Evolutionary conservation across 2,329 filamentous ascomycete species (phyloP).

Genomic region (Penicillium psychrosexuale): DNA sequence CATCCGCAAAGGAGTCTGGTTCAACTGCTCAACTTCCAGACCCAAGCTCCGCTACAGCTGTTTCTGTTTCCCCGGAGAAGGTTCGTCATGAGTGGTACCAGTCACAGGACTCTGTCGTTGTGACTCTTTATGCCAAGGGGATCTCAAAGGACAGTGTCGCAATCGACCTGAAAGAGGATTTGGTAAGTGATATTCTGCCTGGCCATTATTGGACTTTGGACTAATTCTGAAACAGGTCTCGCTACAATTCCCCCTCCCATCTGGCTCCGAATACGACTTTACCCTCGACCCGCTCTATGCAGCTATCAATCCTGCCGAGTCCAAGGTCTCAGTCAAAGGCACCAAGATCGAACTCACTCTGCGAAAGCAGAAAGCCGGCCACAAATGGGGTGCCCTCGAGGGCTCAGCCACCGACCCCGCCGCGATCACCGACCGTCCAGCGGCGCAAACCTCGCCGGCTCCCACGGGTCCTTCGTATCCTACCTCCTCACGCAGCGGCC

Average conservation of each 20-base stretch:
- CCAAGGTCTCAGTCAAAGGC: slow-evolving; percentile 63
- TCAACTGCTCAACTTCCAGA: background rate
- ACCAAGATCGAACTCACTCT: slow-evolving; percentile 79
- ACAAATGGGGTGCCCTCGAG: slow-evolving; percentile 67
- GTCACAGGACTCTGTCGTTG: slow-evolving; percentile 56
- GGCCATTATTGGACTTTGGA: background rate
- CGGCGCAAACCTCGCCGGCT: slow-evolving; percentile 17
- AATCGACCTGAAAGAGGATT: slow-evolving; percentile 51
- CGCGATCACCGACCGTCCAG: slow-evolving; percentile 20
- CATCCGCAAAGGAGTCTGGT: background rate
- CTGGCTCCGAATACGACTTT: slow-evolving; percentile 57
- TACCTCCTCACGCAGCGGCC: slow-evolving; percentile 76
- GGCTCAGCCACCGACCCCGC: slow-evolving; percentile 31
- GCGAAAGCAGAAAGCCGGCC: slow-evolving; percentile 61
- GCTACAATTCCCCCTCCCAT: slow-evolving; percentile 58
- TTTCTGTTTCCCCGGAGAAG: slow-evolving; percentile 48
- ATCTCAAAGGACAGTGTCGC: slow-evolving; percentile 56
- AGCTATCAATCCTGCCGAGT: slow-evolving; percentile 59
- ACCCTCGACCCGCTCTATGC: slow-evolving; percentile 66
- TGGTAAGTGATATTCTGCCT: slow-evolving; percentile 34
- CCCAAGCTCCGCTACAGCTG: background rate
- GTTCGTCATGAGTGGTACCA: slow-evolving; percentile 70
- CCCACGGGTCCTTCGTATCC: slow-evolving; percentile 66
- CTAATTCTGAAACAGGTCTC: slow-evolving; percentile 41
- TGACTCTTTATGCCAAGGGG: slow-evolving; percentile 65